Evolutionary conservation across 129 eudicot genomes (phyloP).

Genomic region (Sambucus nigra): DNA sequence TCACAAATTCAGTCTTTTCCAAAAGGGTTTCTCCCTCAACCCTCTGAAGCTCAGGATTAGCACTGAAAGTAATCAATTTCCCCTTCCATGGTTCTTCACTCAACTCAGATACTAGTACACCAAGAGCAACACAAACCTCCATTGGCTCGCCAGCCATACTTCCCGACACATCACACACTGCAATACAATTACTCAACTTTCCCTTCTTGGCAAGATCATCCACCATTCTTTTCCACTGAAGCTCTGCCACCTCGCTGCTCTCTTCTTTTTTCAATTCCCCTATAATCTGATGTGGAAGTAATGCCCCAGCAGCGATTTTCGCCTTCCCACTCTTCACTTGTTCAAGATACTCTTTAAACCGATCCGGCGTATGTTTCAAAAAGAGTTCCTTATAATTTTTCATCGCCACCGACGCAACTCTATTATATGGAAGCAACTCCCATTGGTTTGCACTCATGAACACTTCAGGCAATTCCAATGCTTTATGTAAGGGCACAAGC

Average conservation of each 20-base stretch:
- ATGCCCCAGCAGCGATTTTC: not conserved
- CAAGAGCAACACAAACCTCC: constrained; percentile 1
- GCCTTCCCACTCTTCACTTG: not conserved
- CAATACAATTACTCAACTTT: constrained; percentile 7
- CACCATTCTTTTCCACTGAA: constrained; percentile 7
- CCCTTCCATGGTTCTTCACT: constrained; percentile 7
- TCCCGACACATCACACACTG: constrained; percentile 8
- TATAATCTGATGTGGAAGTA: not conserved
- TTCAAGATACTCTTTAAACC: not conserved
- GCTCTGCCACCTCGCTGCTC: not conserved
- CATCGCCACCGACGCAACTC: not conserved
- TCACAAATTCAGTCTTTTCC: constrained; percentile 1
- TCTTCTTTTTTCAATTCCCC: not conserved
- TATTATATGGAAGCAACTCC: not conserved
- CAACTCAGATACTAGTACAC: not conserved
- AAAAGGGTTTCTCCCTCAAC: constrained; percentile 1
- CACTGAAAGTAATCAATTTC: not conserved
- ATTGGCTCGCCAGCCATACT: constrained; percentile 3
- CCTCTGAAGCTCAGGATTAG: constrained; percentile 1
- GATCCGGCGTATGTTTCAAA: not conserved
- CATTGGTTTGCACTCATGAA: not conserved
- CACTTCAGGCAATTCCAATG: not conserved
- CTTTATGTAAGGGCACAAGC: not conserved
- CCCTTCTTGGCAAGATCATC: not conserved
- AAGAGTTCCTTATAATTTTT: not conserved